Percentiles rank a stretch among this genome's conserved stretches.
phyloP scores from a whole-genome alignment of 1,139 yeast genomes.

The Yamadazyma conglobata region DNA sequence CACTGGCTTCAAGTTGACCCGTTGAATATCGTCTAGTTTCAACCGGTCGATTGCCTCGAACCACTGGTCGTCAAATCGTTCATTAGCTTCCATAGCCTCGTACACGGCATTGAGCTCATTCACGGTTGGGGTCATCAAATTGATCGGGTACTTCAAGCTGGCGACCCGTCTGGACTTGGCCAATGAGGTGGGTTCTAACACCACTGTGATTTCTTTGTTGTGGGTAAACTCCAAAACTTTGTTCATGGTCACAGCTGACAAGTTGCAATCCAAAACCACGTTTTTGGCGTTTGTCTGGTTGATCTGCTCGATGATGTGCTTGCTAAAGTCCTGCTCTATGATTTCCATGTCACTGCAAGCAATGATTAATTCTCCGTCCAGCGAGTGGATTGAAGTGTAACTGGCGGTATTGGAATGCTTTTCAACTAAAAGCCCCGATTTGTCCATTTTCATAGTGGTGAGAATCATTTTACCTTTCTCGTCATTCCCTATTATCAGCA shows the following conservation, averaged over 20 bases:
- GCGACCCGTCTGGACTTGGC: constrained; percentile 51
- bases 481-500: constrained; percentile 63
- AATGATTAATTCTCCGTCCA: constrained; percentile 58
- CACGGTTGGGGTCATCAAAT: constrained; percentile 64
- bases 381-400: constrained; percentile 66
- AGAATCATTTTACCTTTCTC: constrained; percentile 45
- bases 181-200: constrained; percentile 76
- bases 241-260: constrained; percentile 42
- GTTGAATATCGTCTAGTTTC: constrained; percentile 47
- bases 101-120: constrained; percentile 58
- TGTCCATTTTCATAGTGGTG: constrained; percentile 31
- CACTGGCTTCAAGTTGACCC: constrained; percentile 24
- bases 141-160: constrained; percentile 22
- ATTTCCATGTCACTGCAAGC: constrained; percentile 87
- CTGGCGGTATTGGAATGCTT: constrained; percentile 52
- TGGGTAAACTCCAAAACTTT: constrained; percentile 28
- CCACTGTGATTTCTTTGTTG: constrained; percentile 24
- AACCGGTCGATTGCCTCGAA: constrained; percentile 67
- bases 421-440: constrained; percentile 34
- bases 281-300: constrained; percentile 32
- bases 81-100: constrained; percentile 44
- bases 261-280: constrained; percentile 68
- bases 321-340: constrained; percentile 47
- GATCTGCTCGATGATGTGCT: constrained; percentile 38
- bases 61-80: constrained; percentile 64